These are phyloP conservation scores for Hyaloscypha bicolor DNA, from an alignment of 495 filamentous ascomycete genomes.

Conservation along the genomic window DNA sequence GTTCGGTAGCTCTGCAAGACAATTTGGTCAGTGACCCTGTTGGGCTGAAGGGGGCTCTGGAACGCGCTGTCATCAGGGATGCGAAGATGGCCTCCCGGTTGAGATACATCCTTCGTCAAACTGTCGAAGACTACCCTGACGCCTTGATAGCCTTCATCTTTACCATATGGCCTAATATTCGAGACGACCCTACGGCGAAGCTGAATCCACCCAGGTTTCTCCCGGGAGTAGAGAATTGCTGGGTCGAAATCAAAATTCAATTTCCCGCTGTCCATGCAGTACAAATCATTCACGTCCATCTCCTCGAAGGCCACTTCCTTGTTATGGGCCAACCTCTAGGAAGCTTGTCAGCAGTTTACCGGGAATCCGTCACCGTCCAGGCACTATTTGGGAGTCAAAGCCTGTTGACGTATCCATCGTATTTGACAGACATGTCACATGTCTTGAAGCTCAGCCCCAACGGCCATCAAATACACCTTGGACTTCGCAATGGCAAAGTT, in stretches of 20 bases:
- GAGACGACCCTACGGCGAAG: background rate
- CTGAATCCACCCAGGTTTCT: conserved; percentile 32
- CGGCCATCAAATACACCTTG: conserved; percentile 32
- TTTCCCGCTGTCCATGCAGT: background rate
- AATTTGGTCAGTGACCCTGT: conserved; percentile 29
- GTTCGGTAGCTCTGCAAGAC: conserved; percentile 33
- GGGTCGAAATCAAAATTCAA: conserved; percentile 12
- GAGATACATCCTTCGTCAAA: conserved; percentile 22
- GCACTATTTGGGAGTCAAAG: conserved; percentile 45
- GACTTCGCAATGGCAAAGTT: conserved; percentile 40
- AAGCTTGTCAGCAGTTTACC: conserved; percentile 47
- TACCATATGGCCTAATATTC: conserved; percentile 9
- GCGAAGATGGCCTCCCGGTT: conserved; percentile 31
- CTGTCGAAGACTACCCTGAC: conserved; percentile 16
- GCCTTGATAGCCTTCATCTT: conserved; percentile 7
- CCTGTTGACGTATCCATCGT: too few relatives aligned
- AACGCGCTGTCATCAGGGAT: conserved; percentile 31
- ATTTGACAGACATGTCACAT: conserved; percentile 32
- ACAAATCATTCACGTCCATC: conserved; percentile 33
- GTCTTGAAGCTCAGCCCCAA: too few relatives aligned
- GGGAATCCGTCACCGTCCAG: conserved; percentile 38
- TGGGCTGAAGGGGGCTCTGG: conserved; percentile 21
- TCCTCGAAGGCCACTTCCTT: conserved; percentile 49
- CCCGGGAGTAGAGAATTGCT: conserved; percentile 23
- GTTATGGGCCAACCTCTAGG: conserved; percentile 51